Evolutionary conservation across 1,139 yeast genomes (phyloP).

Genomic region (Saccharomycopsis phalli): DNA sequence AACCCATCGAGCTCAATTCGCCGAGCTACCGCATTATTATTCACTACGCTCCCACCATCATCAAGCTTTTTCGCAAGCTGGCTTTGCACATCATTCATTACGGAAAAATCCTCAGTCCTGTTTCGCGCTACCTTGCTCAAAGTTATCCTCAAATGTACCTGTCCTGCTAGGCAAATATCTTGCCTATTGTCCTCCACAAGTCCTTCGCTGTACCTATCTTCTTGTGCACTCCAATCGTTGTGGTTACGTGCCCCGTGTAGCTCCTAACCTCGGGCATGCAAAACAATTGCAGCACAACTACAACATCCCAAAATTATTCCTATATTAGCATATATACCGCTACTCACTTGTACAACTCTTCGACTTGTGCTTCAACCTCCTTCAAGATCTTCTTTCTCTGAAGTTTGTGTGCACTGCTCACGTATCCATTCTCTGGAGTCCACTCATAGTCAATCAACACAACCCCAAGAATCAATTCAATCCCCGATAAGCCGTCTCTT

Average conservation of each 20-base stretch:
- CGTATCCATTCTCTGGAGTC: slow-evolving; percentile 94
- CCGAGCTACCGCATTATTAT: no score
- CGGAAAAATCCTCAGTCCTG: no score
- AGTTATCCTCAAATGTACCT: no score
- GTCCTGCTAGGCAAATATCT: no score
- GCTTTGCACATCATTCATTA: background rate
- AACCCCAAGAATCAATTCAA: slow-evolving; percentile 74
- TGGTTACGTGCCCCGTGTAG: background rate
- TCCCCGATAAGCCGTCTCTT: slow-evolving; percentile 72
- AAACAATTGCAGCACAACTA: no score
- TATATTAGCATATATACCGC: no score
- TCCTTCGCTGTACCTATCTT: background rate
- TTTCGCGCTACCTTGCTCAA: no score
- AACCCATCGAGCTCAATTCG: slow-evolving; percentile 66
- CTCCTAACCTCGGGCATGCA: no score
- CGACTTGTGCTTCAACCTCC: slow-evolving; percentile 51
- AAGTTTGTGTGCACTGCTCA: slow-evolving; percentile 92
- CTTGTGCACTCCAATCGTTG: background rate
- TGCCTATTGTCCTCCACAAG: no score
- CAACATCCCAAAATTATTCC: no score
- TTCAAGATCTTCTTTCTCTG: slow-evolving; percentile 87
- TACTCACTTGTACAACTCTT: slow-evolving; percentile 38
- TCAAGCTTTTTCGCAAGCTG: background rate
- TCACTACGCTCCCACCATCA: background rate
- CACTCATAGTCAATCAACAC: slow-evolving; percentile 85